Evolutionary conservation across 495 filamentous ascomycete species (phyloP), one percentile per base, ranked within the genome.

Genomic region (Hypomontagnella monticulosa): DNA sequence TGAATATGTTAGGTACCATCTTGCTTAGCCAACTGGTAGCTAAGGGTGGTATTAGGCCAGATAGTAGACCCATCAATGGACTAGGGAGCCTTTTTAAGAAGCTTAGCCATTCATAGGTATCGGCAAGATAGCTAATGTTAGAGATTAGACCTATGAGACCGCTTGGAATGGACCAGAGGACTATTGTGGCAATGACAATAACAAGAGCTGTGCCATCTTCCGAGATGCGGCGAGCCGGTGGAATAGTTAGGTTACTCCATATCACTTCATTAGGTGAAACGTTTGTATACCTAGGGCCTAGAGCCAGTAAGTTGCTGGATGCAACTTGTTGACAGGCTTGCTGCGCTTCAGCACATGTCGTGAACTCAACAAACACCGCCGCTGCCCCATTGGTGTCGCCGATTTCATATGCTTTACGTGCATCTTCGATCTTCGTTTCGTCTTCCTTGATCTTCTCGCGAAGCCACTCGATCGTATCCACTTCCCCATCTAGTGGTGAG

Each of bases 91-190:
- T 63, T 50, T 85, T 79, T 67, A 97, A 84, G 76, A 88, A 96
- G 6, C 69, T 55, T 20, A 97, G 76, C 75, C 87, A 96, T 15
- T 78, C 81, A 14, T 91, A 67, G 30, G 78, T 83, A 6, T 85
- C 54, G 20, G 80, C 86, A 27, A 97, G 76, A 33, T 77, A 81
- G 67, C 89, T 80, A 70, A 97, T 88, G 72, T 97, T 92, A 37
- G 91, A 94, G 57, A 96, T 84, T 10, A 82, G 61, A 76, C 90
- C 93, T 38, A 97, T 89, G 48, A 91, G 78, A 9, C 89, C 89
- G 36, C 92, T 89, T 4, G 93, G 93, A 63, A 97, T 91, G 0
- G 91, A 91, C 91, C 92, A 97, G 81, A 97, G 96, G 65, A 96
- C 81, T 73, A 97, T 88, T 68, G 91, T 80, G 6, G 82, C 88